A percentile compares a stretch with the other conserved stretches of the same genome.
These are phyloP conservation scores for Dioscorea cayenensis DNA, from an alignment of 116 monocot genomes.

Conservation along the genomic window DNA sequence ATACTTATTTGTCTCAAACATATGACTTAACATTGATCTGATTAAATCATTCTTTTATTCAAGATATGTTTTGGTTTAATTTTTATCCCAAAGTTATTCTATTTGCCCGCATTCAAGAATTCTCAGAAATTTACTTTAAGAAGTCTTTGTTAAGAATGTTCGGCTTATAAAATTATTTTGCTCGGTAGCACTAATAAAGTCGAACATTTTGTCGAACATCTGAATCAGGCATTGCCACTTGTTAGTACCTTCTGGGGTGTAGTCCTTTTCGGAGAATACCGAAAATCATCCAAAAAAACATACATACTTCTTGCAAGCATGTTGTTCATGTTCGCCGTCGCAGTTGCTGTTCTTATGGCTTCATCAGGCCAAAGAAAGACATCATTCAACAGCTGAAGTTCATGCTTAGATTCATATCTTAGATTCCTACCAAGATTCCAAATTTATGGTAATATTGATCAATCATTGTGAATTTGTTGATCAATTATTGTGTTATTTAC, in stretches of 20 bases:
- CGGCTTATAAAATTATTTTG: no score
- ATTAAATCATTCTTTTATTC: no score
- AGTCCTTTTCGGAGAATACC: constrained; percentile 78
- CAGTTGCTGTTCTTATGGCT: constrained; percentile 82
- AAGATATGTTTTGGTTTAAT: no score
- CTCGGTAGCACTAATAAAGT: no score
- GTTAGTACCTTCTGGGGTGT: constrained; percentile 96
- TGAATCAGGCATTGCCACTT: constrained; percentile 77
- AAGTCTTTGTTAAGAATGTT: no score
- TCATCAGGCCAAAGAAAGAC: constrained; percentile 78
- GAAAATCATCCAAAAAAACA: constrained; percentile 74
- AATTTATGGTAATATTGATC: background rate
- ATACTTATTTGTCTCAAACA: no score
- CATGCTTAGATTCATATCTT: background rate
- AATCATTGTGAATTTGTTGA: background rate
- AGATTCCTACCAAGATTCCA: background rate
- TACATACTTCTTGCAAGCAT: constrained; percentile 63
- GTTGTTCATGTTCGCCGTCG: constrained; percentile 78
- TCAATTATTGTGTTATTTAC: background rate
- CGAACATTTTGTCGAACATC: background rate
- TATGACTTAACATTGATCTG: no score
- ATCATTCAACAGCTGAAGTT: background rate
- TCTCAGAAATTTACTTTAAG: no score
- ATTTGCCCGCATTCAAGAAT: no score
- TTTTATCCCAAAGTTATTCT: no score